Conservation (phyloP, 495 filamentous ascomycete genomes). For the Penicillium soppii region DNA sequence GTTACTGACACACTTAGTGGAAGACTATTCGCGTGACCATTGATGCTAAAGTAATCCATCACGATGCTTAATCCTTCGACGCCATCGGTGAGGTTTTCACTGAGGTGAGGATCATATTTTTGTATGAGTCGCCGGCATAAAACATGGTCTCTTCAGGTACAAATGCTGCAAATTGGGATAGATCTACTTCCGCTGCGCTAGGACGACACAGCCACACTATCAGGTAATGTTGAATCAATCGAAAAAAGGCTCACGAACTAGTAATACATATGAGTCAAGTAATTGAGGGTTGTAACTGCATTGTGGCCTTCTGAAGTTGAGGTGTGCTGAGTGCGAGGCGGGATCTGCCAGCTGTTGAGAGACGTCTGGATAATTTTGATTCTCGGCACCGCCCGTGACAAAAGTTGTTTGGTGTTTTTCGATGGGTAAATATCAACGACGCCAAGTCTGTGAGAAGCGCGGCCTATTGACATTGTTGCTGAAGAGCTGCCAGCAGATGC, state of each 20-base stretch:
- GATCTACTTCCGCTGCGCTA: slow-evolving; percentile 27
- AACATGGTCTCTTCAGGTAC: slow-evolving; percentile 23
- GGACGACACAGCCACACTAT: neutral
- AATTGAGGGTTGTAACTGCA: slow-evolving; percentile 38
- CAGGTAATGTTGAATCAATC: neutral
- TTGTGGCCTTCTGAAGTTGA: slow-evolving; percentile 15
- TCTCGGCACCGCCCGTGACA: slow-evolving; percentile 10
- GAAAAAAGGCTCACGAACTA: slow-evolving; percentile 30
- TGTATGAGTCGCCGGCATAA: slow-evolving; percentile 15
- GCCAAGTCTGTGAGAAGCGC: slow-evolving; percentile 46
- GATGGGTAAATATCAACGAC: slow-evolving; percentile 38
- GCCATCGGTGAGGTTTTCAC: slow-evolving; percentile 18
- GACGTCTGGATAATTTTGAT: slow-evolving; percentile 18
- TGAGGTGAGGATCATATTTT: slow-evolving; percentile 12
- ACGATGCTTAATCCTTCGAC: slow-evolving; percentile 22
- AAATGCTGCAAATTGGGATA: slow-evolving; percentile 29
- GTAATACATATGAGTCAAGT: slow-evolving; percentile 52
- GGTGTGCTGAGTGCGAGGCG: neutral
- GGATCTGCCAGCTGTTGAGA: slow-evolving; percentile 23
- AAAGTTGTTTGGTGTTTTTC: slow-evolving; percentile 5
- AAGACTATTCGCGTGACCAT: slow-evolving; percentile 22
- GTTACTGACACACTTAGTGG: slow-evolving; percentile 32
- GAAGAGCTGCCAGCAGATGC: slow-evolving; percentile 39
- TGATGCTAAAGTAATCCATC: slow-evolving; percentile 34
- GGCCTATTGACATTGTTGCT: slow-evolving; percentile 46